Base-by-base conservation (phyloP, 306 rosid species). In the Sesbania bispinosa region DNA sequence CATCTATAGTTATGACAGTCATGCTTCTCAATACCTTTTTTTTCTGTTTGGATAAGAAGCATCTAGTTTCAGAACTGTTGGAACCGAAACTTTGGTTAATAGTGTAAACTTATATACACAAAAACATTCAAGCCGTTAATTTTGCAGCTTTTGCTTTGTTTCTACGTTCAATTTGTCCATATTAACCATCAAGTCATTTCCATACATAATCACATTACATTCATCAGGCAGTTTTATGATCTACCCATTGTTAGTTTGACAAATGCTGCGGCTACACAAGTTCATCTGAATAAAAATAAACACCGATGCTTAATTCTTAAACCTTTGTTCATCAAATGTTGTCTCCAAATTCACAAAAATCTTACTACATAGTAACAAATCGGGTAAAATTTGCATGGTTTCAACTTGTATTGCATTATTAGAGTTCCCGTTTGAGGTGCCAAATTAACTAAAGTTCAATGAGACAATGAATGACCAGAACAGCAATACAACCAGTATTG, bases 381-480 rank as follows among this genome's bases (percentile, higher is more conserved):
- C 0, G n/a, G 55, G 13, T 3, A 16, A 47, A 53, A 15, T n/a
- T n/a, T n/a, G 61, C 57, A 62, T n/a, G 9, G 27, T 26, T 19
- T 10, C 51, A 55, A 69, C 35, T 19, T 46, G 18, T 18, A 55
- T 62, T 75, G 60, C 74, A 57, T 35, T 50, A 64, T 58, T 50
- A 43, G 27, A 4, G 71, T 57, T 67, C 14, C 54, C 16, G 33
- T 30, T 26, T 41, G 50, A 45, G 18, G 66, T 59, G 29, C 45
- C 62, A 60, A 27, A 43, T 45, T 32, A 70, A 35, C 30, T 52
- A 4, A 14, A 6, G 14, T 45, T 60, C 73, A 60, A 61, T 18
- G 63, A 71, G 50, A 47, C 30, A 69, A 62, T 32, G 71, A 79
- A 76, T 78, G 26, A 67, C 18, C 78, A 41, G 24, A 81, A 65